phyloP scores from a whole-genome alignment of 2,329 filamentous ascomycete species.

The Scedosporium dehoogii region DNA sequence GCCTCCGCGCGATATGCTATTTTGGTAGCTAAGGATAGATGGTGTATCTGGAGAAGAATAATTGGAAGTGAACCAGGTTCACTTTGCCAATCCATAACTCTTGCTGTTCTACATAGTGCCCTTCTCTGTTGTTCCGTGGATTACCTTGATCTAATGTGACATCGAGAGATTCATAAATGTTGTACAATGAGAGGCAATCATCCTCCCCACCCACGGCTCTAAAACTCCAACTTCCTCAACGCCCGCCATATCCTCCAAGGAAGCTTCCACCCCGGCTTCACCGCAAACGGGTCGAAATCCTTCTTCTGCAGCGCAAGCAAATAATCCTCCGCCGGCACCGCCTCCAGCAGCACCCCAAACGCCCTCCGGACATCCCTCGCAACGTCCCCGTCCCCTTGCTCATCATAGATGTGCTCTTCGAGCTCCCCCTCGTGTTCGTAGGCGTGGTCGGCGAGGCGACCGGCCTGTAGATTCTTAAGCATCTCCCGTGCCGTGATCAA shows the following conservation, averaged over 20 bases:
- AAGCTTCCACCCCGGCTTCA: constrained; percentile 62
- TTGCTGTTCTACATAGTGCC: neutral
- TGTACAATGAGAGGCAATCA: neutral
- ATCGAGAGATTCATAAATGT: neutral
- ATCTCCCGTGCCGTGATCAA: constrained; percentile 89
- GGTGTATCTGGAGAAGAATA: no score
- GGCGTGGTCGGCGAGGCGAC: constrained; percentile 68
- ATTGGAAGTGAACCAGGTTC: no score
- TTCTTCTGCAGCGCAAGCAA: constrained; percentile 65
- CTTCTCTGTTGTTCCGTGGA: neutral
- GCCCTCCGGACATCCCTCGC: constrained; percentile 42
- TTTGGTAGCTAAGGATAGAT: no score
- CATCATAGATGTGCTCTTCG: constrained; percentile 43
- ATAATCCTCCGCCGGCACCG: constrained; percentile 68
- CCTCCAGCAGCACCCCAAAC: constrained; percentile 74
- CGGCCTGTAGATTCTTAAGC: constrained; percentile 67
- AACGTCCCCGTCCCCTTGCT: constrained; percentile 25
- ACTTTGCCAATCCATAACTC: neutral
- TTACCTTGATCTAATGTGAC: neutral
- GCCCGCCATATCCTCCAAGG: constrained; percentile 63
- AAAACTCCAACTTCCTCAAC: constrained; percentile 38
- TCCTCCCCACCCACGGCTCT: constrained; percentile 7
- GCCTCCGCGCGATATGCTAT: no score
- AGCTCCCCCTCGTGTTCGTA: constrained; percentile 75
- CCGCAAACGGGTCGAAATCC: constrained; percentile 76